A percentile compares a stretch with the other conserved stretches of the same genome.
These are phyloP conservation scores for Suillus variegatus DNA, from an alignment of 768 basidiomycete species.

Conservation along the genomic window DNA sequence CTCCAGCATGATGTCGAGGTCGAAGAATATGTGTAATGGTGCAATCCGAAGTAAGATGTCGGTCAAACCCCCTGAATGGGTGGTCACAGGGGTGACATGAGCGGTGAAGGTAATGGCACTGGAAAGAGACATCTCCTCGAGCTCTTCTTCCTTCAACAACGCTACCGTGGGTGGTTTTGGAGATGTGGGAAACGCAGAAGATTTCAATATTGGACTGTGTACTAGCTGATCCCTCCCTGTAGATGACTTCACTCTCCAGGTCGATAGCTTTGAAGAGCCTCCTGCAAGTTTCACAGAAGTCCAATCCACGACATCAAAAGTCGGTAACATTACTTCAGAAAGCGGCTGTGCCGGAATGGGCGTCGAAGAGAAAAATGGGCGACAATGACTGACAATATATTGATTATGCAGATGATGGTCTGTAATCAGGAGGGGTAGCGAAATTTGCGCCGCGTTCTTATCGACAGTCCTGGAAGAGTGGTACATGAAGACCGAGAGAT, in stretches of 20 bases:
- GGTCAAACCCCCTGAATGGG: conserved; percentile 7
- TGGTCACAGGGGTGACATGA: conserved; percentile 3
- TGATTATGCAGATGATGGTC: conserved; percentile 68
- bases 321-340: conserved; percentile 43
- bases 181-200: conserved; percentile 16
- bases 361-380: conserved; percentile 36
- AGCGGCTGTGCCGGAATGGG: conserved; percentile 16
- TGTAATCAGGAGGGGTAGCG: conserved; percentile 71
- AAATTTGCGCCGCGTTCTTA: conserved; percentile 26
- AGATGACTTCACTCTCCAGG: conserved; percentile 55
- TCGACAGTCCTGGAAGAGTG: conserved; percentile 17
- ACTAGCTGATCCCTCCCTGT: conserved; percentile 17
- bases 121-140: conserved; percentile 13
- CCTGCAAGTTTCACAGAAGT: conserved; percentile 42
- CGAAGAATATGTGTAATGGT: conserved; percentile 79
- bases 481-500: conserved; percentile 62
- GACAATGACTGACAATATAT: conserved; percentile 47
- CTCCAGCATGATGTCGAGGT: conserved; percentile 51
- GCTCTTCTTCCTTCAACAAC: conserved; percentile 17
- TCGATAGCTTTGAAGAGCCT: conserved; percentile 54
- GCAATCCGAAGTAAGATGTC: conserved; percentile 41
- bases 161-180: conserved; percentile 21
- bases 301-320: conserved; percentile 66
- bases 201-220: conserved; percentile 21
- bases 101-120: conserved; percentile 24